A percentile compares a stretch with the other conserved stretches of the same genome.
Conservation (phyloP, 345 rosid species). For the Sonneratia alba region DNA sequence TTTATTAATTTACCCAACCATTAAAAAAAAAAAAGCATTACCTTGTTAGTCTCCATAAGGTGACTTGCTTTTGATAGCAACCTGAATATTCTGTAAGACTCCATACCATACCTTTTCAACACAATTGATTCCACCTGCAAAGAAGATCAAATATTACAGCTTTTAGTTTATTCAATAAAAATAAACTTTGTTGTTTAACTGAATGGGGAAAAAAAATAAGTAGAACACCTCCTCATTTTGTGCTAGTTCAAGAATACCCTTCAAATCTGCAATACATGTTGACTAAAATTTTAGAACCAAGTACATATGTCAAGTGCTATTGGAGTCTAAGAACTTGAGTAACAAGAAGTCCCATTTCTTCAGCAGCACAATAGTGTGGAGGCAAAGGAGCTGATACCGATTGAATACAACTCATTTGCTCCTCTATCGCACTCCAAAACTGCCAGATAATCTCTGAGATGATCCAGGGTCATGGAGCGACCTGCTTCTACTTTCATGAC, state of each 20-base stretch:
- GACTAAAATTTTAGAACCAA: not conserved
- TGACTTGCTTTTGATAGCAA: conserved; percentile 36
- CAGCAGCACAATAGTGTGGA: not conserved
- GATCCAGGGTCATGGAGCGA: conserved; percentile 62
- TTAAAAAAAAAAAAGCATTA: conserved; percentile 10
- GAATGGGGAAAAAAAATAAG: not conserved
- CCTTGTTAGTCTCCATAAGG: conserved; percentile 75
- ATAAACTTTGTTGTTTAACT: not conserved
- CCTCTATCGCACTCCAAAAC: conserved; percentile 43
- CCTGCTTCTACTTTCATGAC: conserved; percentile 70
- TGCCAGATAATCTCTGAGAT: conserved; percentile 48
- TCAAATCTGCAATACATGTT: conserved; percentile 43
- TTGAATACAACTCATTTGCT: conserved; percentile 33
- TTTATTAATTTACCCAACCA: not conserved
- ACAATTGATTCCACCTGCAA: conserved; percentile 64
- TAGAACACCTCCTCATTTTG: conserved; percentile 66
- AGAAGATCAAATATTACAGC: conserved; percentile 8
- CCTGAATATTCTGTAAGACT: conserved; percentile 70
- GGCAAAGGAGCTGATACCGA: conserved; percentile 32
- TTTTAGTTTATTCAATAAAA: conserved; percentile 1
- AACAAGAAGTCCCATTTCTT: not conserved
- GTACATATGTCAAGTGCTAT: not conserved
- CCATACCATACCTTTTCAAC: conserved; percentile 56
- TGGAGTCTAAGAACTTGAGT: not conserved
- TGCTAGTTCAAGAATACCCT: conserved; percentile 51